phyloP scores from a whole-genome alignment of 345 rosid genomes.

The Populus alba region DNA sequence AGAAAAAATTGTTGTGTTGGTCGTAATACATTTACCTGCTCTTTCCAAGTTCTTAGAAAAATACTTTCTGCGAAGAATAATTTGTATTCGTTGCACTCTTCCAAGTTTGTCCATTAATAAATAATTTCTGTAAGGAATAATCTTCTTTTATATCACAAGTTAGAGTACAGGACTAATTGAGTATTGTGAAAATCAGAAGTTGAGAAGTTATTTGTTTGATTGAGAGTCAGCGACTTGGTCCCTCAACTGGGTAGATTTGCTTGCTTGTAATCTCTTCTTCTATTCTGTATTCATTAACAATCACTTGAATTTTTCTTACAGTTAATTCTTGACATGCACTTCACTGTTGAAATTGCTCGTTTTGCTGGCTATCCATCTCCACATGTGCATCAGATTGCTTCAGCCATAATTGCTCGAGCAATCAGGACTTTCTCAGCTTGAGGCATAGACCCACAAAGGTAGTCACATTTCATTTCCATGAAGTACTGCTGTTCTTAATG shows the following conservation, averaged over 20 bases:
- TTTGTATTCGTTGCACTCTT: neutral
- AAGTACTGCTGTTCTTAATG: neutral
- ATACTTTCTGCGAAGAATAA: neutral
- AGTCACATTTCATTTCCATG: neutral
- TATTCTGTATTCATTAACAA: neutral
- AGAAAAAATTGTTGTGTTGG: neutral
- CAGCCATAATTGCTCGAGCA: slow-evolving; percentile 84
- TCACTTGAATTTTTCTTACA: slow-evolving; percentile 35
- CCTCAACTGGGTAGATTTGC: neutral
- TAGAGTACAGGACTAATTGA: neutral
- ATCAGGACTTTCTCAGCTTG: slow-evolving; percentile 71
- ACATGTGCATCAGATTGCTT: slow-evolving; percentile 75
- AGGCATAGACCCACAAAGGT: slow-evolving; percentile 86
- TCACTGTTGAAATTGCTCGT: slow-evolving; percentile 97
- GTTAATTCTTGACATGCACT: slow-evolving; percentile 98
- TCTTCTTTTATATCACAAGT: neutral
- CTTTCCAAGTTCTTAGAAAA: neutral
- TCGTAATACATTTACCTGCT: neutral
- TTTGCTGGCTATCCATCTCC: slow-evolving; percentile 92
- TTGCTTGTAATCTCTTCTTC: neutral
- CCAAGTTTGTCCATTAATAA: neutral
- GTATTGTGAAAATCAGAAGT: neutral
- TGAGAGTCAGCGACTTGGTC: neutral
- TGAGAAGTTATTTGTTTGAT: neutral
- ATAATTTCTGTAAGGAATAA: neutral